Evolutionary conservation across 371 early-diverging fungal species (phyloP).

Genomic region (Circinella umbellata): DNA sequence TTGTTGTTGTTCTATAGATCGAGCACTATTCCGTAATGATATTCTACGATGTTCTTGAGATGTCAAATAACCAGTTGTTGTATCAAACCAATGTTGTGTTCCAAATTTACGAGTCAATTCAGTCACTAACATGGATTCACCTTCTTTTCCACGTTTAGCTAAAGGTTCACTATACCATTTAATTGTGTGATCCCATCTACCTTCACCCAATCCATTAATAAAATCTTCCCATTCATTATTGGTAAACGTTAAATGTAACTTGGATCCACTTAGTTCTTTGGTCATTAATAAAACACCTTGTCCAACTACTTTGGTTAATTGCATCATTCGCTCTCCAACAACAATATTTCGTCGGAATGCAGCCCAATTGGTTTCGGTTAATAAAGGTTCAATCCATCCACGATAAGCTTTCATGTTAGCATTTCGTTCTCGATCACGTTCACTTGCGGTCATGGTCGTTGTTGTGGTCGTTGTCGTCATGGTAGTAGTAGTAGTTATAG

Average conservation of each 20-base stretch:
- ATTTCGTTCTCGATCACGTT: conserved; percentile 43
- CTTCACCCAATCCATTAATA: conserved; percentile 37
- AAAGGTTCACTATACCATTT: conserved; percentile 30
- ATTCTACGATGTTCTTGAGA: conserved; percentile 21
- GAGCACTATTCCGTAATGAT: conserved; percentile 13
- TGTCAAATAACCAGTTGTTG: conserved; percentile 21
- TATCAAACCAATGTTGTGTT: conserved; percentile 35
- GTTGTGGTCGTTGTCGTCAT: not conserved
- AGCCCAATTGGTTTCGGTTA: conserved; percentile 53
- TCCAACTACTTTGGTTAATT: conserved; percentile 44
- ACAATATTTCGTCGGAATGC: conserved; percentile 55
- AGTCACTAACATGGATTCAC: conserved; percentile 22
- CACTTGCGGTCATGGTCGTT: conserved; percentile 20
- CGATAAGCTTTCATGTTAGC: conserved; percentile 56
- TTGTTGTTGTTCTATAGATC: not conserved
- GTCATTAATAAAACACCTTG: conserved; percentile 54
- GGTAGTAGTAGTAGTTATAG: not conserved
- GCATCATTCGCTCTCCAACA: conserved; percentile 55
- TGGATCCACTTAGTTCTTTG: conserved; percentile 54
- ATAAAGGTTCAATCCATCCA: conserved; percentile 47
- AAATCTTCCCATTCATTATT: conserved; percentile 58
- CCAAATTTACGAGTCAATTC: conserved; percentile 34
- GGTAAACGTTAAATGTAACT: conserved; percentile 53
- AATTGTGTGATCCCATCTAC: conserved; percentile 45
- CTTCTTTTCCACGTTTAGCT: conserved; percentile 4